phyloP scores from a whole-genome alignment of 768 basidiomycete species.

The Mycena alexandri region DNA sequence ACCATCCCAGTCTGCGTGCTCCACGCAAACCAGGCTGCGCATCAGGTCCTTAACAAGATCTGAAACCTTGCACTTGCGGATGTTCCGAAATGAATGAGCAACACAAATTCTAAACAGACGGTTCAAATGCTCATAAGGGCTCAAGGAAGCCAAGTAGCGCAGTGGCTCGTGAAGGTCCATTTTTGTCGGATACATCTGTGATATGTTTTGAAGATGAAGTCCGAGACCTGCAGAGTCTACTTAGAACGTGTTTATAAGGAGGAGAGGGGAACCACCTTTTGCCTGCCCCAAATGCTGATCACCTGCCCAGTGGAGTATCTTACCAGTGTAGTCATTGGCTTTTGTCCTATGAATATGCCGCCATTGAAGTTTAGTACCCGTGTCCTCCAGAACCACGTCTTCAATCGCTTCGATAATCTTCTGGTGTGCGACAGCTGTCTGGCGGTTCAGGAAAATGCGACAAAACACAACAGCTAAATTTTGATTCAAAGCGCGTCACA shows the following conservation, averaged over 20 bases:
- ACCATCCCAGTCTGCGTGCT: constrained; percentile 39
- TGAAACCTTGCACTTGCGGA: no score
- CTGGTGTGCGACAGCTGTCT: constrained; percentile 24
- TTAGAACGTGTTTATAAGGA: constrained; percentile 31
- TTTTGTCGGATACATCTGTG: constrained; percentile 12
- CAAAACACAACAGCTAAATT: constrained; percentile 19
- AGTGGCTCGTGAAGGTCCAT: no score
- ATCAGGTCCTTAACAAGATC: constrained; percentile 39
- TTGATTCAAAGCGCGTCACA: not conserved
- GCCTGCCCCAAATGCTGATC: not conserved
- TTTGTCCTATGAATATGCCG: constrained; percentile 26
- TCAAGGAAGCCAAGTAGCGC: constrained; percentile 25
- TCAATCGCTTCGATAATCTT: constrained; percentile 14
- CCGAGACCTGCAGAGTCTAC: constrained; percentile 39
- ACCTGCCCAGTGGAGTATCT: constrained; percentile 29
- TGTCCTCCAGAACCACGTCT: constrained; percentile 28
- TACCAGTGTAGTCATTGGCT: constrained; percentile 3
- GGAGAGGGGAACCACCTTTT: no score
- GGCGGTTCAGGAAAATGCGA: constrained; percentile 28
- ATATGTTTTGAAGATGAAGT: constrained; percentile 37
- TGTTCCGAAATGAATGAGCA: constrained; percentile 38
- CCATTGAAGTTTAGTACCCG: constrained; percentile 24
- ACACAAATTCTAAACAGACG: constrained; percentile 40
- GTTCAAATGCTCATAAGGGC: constrained; percentile 43
- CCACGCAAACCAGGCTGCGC: constrained; percentile 42